Evolutionary conservation across 306 rosid genomes (phyloP), one percentile per base, ranked within the genome.

Genomic region (Chamaecrista fasciculata): DNA sequence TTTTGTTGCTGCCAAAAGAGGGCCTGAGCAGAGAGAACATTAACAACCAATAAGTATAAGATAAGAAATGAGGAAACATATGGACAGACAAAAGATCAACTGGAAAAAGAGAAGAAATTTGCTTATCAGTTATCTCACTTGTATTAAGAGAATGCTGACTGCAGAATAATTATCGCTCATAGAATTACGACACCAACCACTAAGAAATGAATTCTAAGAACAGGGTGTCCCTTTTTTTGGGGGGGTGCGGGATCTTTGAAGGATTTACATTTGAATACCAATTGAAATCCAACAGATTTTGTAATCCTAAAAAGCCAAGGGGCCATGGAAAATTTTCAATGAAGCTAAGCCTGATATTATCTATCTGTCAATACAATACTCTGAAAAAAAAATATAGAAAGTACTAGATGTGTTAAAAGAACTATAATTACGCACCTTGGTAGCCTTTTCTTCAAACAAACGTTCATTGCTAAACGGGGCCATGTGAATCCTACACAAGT

Each of bases 1-100:
- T 85, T 88, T 72, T 83, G 91, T 68, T 91, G 97, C 86, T 86
- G 97, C 97, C 97, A 91, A 82, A 91, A 91, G 65, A 91, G 87
- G 42, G 93, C 91, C 97, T 91, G 87, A 14, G 65, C 34, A 60
- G 21, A 76, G 59, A 75, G 6, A 61, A 58, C 25, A n/a, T n/a
- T n/a, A n/a, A n/a, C n/a, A n/a, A n/a, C n/a, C n/a, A n/a, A n/a
- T n/a, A n/a, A n/a, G n/a, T n/a, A n/a, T n/a, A n/a, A n/a, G n/a
- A n/a, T n/a, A n/a, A n/a, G n/a, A n/a, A n/a, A n/a, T n/a, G n/a
- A n/a, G n/a, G n/a, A n/a, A n/a, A n/a, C n/a, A n/a, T n/a, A n/a
- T n/a, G n/a, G n/a, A n/a, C n/a, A n/a, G n/a, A n/a, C n/a, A n/a
- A n/a, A n/a, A n/a, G n/a, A n/a, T n/a, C n/a, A 67, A 49, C 29